phyloP scores from a whole-genome alignment of 1,284 basidiomycete genomes.

The Moesziomyces globuligerus region DNA sequence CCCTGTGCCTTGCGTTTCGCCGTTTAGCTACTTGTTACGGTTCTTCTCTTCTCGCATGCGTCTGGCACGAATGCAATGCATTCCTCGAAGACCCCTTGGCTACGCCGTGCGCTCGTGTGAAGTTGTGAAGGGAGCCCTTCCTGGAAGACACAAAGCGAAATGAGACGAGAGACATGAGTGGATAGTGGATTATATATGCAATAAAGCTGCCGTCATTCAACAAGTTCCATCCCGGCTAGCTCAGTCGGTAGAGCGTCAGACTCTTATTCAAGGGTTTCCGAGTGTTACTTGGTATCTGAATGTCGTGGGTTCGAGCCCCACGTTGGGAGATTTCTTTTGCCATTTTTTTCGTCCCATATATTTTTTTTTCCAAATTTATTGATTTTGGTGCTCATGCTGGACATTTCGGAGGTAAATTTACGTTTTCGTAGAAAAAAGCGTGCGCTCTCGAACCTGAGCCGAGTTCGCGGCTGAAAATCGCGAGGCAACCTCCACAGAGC shows the following conservation, averaged over 20 bases:
- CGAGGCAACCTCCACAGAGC: conserved; percentile 1
- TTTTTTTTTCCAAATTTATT: neutral
- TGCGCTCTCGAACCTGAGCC: too few species aligned
- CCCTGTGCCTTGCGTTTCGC: neutral
- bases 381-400: neutral
- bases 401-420: too few species aligned
- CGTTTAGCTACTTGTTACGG: neutral
- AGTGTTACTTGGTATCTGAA: conserved; percentile 53
- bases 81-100: neutral
- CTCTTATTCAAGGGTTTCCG: conserved; percentile 62
- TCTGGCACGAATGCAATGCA: conserved; percentile 3
- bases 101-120: neutral
- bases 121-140: neutral
- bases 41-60: neutral
- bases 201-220: rapidly evolving
- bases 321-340: conserved; percentile 61
- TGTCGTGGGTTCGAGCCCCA: conserved; percentile 67
- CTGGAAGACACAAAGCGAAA: too few species aligned
- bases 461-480: neutral
- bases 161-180: too few species aligned
- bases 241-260: conserved; percentile 68
- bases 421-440: too few species aligned
- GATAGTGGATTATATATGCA: conserved; percentile 2
- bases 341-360: neutral
- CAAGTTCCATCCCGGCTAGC: conserved; percentile 63